Conservation (phyloP, 768 basidiomycete species). For the Podaxis sp. region DNA sequence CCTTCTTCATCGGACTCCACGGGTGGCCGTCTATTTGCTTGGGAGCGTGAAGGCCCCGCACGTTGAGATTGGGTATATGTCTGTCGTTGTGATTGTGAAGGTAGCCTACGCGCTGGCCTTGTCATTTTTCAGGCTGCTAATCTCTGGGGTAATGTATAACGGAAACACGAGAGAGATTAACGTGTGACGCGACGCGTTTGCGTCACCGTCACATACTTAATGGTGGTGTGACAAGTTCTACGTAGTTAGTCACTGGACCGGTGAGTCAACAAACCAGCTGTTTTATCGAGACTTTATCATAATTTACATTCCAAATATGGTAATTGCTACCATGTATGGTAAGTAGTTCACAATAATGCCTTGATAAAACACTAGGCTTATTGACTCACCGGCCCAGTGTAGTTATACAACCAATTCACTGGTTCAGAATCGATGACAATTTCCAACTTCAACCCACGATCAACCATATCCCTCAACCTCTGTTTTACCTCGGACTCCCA, state of each 20-base stretch:
- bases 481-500: background rate
- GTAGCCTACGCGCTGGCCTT: slow-evolving; percentile 9
- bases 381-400: too few species aligned
- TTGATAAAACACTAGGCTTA: too few species aligned
- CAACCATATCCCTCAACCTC: background rate
- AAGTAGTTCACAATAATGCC: too few species aligned
- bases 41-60: slow-evolving; percentile 11
- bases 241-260: too few species aligned
- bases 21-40: slow-evolving; percentile 4
- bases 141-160: background rate
- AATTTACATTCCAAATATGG: too few species aligned
- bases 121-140: slow-evolving; percentile 4
- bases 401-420: background rate
- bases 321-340: too few species aligned
- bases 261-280: too few species aligned
- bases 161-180: background rate
- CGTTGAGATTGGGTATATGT: slow-evolving; percentile 10
- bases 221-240: too few species aligned
- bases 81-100: slow-evolving; percentile 5
- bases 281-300: too few species aligned
- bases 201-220: background rate
- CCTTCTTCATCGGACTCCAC: slow-evolving; percentile 14
- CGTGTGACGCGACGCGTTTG: slow-evolving; percentile 8
- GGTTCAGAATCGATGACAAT: background rate
- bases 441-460: background rate